Conservation (phyloP, 2,329 filamentous ascomycete species). For the Penicillium decumbens region DNA sequence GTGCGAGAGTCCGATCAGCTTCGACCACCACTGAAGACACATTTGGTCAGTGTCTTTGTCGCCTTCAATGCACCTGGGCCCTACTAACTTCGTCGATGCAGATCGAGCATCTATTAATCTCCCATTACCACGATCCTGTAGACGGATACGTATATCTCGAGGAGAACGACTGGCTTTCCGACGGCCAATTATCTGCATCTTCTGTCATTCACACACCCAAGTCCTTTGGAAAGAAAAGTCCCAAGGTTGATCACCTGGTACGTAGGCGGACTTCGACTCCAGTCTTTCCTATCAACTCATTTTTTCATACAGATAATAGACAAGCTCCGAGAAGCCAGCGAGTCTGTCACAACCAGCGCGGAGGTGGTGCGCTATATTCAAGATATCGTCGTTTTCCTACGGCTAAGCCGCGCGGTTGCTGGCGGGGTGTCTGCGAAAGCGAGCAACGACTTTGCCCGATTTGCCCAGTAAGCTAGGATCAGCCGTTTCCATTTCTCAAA, state of each 20-base stretch:
- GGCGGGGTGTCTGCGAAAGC: slow-evolving; percentile 72
- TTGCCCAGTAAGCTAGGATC: slow-evolving; percentile 51
- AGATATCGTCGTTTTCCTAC: slow-evolving; percentile 81
- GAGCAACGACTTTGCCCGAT: slow-evolving; percentile 68
- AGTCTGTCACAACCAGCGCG: slow-evolving; percentile 61
- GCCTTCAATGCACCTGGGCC: not conserved
- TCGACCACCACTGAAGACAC: slow-evolving; percentile 35
- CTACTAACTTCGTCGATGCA: slow-evolving; percentile 17
- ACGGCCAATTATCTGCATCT: slow-evolving; percentile 33
- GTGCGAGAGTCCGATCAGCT: slow-evolving; percentile 31
- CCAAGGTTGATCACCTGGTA: slow-evolving; percentile 26
- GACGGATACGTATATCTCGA: slow-evolving; percentile 74
- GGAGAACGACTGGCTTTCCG: slow-evolving; percentile 46
- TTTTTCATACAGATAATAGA: slow-evolving; percentile 46
- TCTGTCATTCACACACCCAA: slow-evolving; percentile 35
- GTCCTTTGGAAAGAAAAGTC: slow-evolving; percentile 13
- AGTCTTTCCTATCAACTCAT: not conserved
- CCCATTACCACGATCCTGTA: slow-evolving; percentile 70
- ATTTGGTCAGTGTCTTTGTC: slow-evolving; percentile 34
- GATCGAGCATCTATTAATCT: slow-evolving; percentile 83
- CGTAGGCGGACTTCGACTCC: not conserved
- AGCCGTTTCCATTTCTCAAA: not conserved
- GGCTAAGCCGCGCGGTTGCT: slow-evolving; percentile 78
- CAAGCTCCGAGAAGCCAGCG: slow-evolving; percentile 55
- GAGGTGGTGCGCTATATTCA: slow-evolving; percentile 80